Evolutionary conservation across 2,329 filamentous ascomycete species (phyloP), one percentile per base, ranked within the genome.

Genomic region (Biscogniauxia marginata): DNA sequence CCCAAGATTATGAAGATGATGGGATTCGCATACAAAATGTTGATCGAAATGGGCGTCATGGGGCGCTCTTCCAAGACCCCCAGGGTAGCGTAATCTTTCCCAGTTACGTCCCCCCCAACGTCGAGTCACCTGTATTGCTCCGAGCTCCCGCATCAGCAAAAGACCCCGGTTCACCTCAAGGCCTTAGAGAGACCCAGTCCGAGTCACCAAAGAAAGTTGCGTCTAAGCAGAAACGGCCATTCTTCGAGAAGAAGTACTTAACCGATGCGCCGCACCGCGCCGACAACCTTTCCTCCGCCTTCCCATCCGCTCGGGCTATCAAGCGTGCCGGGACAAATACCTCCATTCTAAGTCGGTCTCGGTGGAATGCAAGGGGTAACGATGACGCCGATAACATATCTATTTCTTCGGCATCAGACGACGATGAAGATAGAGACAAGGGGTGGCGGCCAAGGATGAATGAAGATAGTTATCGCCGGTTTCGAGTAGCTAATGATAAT

Each of bases 401-500:
- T 4, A 57, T 52, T 39, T 62, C 63, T 5, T 66, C 61, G 3
- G 63, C 64, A 1, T 64, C 63, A 2, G 60, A 58, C 20, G 60
- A 61, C 3, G 64, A 67, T 11, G 47, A 57, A 2, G 63, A 63
- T n/a, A 51, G 52, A 58, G 55, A 20, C 22, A 16, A 23, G 18
- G 51, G 57, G 54, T 61, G 22, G 13, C 5, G 46, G 44, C 53
- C 20, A 20, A 56, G 39, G 16, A 56, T 23, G 9, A 57, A 57
- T 3, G 63, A 66, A 7, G 68, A 73, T 55, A 71, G 57, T 2
- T 86, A 79, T 62, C 75, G 80, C 0, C 77, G 77, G 2, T 87
- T 90, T 69, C 76, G 76, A 43, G 76, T 90, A 18, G 79, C 78
- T 4, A 88, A 90, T 63, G 80, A 88, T 3, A 75, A 87, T 50